Evolutionary conservation across 768 basidiomycete genomes (phyloP).

Genomic region (Termitomyces sp.): DNA sequence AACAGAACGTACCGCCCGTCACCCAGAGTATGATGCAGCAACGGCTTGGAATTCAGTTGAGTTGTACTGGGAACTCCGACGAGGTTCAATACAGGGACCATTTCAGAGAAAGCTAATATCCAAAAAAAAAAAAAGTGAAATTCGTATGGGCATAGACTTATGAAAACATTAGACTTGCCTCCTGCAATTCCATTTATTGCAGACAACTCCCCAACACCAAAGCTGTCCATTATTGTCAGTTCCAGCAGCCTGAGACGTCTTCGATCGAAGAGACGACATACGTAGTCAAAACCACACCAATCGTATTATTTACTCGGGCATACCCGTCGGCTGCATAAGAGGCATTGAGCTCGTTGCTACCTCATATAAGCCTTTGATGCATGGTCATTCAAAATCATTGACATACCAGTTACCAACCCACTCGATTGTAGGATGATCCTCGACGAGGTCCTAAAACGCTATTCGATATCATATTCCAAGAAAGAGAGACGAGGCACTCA

Average conservation of each 20-base stretch:
- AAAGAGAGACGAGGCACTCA: conserved; percentile 15
- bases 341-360: conserved; percentile 79
- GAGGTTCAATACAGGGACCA: no score
- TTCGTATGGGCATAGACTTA: not conserved
- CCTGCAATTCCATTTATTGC: conserved; percentile 84
- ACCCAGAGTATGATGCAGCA: no score
- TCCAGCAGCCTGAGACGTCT: not conserved
- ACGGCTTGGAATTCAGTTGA: no score
- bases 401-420: conserved; percentile 84
- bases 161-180: conserved; percentile 28
- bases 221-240: conserved; percentile 34
- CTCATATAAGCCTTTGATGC: not conserved
- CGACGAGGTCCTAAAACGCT: conserved; percentile 64
- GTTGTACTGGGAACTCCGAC: no score
- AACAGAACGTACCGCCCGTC: not conserved
- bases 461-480: not conserved
- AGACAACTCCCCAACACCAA: conserved; percentile 88
- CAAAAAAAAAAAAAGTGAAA: not conserved
- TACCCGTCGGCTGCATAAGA: conserved; percentile 95
- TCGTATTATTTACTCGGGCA: conserved; percentile 74
- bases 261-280: conserved; percentile 24
- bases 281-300: conserved; percentile 79
- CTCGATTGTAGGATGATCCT: conserved; percentile 68
- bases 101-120: no score
- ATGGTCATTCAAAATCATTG: not conserved